Base-by-base conservation (phyloP, 1,284 basidiomycete species). In the Lentinula novae-zelandiae region DNA sequence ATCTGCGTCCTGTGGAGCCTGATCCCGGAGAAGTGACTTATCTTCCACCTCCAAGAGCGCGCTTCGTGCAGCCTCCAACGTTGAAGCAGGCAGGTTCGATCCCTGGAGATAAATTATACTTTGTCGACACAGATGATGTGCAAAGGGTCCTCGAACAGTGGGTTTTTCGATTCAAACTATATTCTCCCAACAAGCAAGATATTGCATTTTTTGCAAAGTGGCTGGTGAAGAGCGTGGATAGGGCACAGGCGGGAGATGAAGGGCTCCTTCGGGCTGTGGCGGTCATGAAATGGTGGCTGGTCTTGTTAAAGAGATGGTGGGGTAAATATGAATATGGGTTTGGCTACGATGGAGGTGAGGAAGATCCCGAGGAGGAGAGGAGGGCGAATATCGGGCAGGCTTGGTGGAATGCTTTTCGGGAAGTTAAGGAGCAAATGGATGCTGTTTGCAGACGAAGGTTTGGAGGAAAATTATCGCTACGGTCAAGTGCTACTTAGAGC, bases 231-330 rank as follows among this genome's bases (percentile, higher is more conserved):
- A 86, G 83, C 62, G 80, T 89, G 50, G 85, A 87, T 65, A 70
- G 76, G 2, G 65, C 67, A 42, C 66, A 69, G 56, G 79, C 78
- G 60, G 80, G 81, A 3, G 83, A 90, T 66, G 78, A 77, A 13
- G 89, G 89, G 0, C 71, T 91, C 50, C 87, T 89, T 71, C 83
- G 82, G 63, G 89, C 85, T 40, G 72, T 88, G 2, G 81, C 81
- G 33, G 82, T 92, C 22, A 76, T 93, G 76, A 86, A 82, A 68
- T 94, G 89, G 86, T 94, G 93, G 92, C 69, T 85, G 55, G 78
- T 90, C 38, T 67, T 91, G 36, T 67, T 91, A 67, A 76, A 84
- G 67, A 74, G 84, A 60, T 70, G 79, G 64, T 90, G 83, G 78
- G 80, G 76, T 12, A 70, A 74, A 2, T 82, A 79, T 64, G 86